Base-by-base conservation (phyloP, 345 rosid genomes). In the Noccaea caerulescens region DNA sequence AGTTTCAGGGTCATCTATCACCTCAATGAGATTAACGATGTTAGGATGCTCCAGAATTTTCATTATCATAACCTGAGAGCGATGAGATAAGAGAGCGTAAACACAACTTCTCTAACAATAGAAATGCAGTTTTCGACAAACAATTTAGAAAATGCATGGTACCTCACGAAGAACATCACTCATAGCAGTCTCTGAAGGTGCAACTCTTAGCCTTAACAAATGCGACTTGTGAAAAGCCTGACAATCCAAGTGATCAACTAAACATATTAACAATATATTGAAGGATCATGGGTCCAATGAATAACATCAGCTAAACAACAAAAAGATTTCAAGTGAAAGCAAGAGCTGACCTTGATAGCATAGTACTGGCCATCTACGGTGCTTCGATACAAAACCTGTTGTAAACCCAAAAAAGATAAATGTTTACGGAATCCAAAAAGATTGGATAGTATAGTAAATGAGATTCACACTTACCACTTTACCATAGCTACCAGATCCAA, bases 171-270 rank as follows among this genome's bases (percentile, higher is more conserved):
- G 86, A 68, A 94, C 99, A 80, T 94, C 99, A 30, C 86, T 83
- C 99, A 94, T 94, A 72, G 99, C 98, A 51, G 97, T 94, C 85
- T 94, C 99, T 51, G 96, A 94, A 73, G 99, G 99, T 68, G 88
- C 92, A 76, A 94, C 99, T 16, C 96, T 87, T 80, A 83, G 80
- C 85, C 88, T 91, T 63, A 79, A 72, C 39, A 94, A 80, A 78
- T 94, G 95, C 33, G 99, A 94, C 84, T 91, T 91, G 68, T 89
- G 98, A 77, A 94, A 94, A 45, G 98, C 93, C 99, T 94, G 78
- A 37, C 80, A 69, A 41, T 63, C 49, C 70, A 68, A 72, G 45
- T 39, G 45, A 56, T 38, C 58, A 72, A 6, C 5, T 27, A 51
- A 14, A 41, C 70, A 63, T 6, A 54, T 46, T 57, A 36, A n/a